Conservation (phyloP, 345 rosid genomes). For the Populus ilicifolia region DNA sequence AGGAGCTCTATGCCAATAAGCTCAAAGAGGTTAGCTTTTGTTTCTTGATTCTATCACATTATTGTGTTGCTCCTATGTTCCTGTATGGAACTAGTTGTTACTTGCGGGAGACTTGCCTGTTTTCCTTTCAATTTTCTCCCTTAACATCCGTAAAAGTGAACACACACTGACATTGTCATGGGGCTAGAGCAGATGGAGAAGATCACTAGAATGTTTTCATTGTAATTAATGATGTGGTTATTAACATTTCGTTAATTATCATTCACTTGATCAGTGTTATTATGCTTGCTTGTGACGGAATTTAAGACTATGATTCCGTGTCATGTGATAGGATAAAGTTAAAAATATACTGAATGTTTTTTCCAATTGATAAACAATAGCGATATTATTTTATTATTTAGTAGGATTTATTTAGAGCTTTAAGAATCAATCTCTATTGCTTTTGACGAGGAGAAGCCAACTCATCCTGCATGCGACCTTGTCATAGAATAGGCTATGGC, state of each 20-base stretch:
- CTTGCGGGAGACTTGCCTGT: neutral
- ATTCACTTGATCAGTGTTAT: neutral
- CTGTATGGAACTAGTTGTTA: neutral
- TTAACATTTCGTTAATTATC: neutral
- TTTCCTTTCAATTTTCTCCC: neutral
- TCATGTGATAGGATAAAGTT: conserved; percentile 1
- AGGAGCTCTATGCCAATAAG: conserved; percentile 55
- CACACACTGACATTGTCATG: too few species aligned
- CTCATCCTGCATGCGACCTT: neutral
- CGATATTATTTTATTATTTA: neutral
- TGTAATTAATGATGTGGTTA: neutral
- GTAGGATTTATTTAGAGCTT: neutral
- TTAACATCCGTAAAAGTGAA: neutral
- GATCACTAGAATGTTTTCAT: neutral
- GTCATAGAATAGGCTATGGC: neutral
- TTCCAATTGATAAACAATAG: neutral
- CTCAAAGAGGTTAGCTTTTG: conserved; percentile 40
- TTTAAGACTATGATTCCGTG: neutral
- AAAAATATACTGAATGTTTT: neutral
- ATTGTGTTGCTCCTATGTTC: neutral
- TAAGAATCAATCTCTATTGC: neutral
- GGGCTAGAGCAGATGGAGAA: neutral
- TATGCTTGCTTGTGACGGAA: neutral
- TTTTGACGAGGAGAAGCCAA: neutral
- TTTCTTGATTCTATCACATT: neutral